Base-by-base conservation (phyloP, 192 early-diverging fungal species). In the Coemansia sp. region DNA sequence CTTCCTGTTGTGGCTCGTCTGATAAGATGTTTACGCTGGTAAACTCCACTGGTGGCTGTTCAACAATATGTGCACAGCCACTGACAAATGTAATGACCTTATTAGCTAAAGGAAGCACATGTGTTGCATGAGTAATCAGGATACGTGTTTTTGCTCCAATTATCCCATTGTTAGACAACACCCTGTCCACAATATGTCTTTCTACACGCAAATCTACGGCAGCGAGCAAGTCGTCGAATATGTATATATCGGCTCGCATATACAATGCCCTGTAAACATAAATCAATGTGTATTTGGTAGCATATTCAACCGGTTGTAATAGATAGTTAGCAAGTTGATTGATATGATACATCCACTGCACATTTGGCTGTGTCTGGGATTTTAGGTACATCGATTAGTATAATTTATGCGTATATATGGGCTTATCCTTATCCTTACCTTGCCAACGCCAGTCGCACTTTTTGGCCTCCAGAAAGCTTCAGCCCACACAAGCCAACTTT, bases 151-250 rank as follows among this genome's bases (percentile, higher is more conserved):
- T 80, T 15, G 57, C 51, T 4, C 52, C 37, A 15, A 69, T 82
- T 11, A 60, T 80, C 0, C 72, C 87, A 63, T 61, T 63, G 13
- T 39, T 41, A 0, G 48, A 62, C 66, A 85, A 32, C 61, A 84
- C 67, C 56, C 80, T 40, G 22, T 89, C 80, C 41, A 89, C 82
- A 11, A 89, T 66, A 12, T 84, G 82, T 5, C 84, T 81, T 18
- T 81, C 86, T 2, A 88, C 87, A 45, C 80, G 85, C 1, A 87
- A 87, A 62, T 88, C 88, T 4, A 90, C 88, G 10, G 92, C 90
- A 9, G 89, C 77, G 15, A 92, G 71, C 9, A 88, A 80, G 61
- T 94, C 91, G 59, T 92, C 92, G 13, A 93, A 68, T 4, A 92
- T 65, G 49, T 86, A 85, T 5, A 90, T 63, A 52, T 92, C 89